Conservation (phyloP, 106 monocot species). For the Triglochin maritima region DNA sequence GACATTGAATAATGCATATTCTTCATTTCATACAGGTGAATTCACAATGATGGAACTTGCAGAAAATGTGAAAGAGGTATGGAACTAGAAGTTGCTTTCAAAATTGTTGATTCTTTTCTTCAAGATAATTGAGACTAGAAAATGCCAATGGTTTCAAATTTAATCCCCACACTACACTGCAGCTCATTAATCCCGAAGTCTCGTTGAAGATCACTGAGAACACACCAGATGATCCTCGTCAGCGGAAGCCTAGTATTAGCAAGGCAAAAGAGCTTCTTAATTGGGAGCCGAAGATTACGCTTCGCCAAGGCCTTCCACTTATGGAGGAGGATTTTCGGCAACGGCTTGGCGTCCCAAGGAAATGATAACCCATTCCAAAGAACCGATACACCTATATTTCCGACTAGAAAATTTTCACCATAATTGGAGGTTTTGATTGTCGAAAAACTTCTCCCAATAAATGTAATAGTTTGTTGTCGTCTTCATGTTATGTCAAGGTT, state of each 20-base stretch:
- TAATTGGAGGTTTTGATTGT: no score
- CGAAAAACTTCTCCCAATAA: no score
- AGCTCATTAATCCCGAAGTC: constrained; percentile 61
- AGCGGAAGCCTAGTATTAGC: constrained; percentile 81
- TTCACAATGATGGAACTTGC: constrained; percentile 97
- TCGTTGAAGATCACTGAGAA: constrained; percentile 43
- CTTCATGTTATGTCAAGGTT: no score
- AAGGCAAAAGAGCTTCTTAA: constrained; percentile 64
- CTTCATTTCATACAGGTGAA: constrained; percentile 49
- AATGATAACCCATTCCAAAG: not conserved
- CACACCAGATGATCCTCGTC: constrained; percentile 80
- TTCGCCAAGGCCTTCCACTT: constrained; percentile 57
- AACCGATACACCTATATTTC: no score
- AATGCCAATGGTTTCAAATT: no score
- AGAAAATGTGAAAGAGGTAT: constrained; percentile 83
- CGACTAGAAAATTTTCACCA: no score
- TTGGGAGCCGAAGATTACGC: constrained; percentile 59
- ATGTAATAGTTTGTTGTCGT: no score
- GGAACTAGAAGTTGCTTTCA: no score
- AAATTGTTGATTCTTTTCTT: no score
- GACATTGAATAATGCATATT: not conserved
- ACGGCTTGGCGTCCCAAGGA: constrained; percentile 41
- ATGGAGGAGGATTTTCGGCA: constrained; percentile 79
- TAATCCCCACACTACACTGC: not conserved
- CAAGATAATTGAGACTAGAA: no score